Conservation (phyloP, 2,329 filamentous ascomycete genomes). For the Neobulgaria alba region DNA sequence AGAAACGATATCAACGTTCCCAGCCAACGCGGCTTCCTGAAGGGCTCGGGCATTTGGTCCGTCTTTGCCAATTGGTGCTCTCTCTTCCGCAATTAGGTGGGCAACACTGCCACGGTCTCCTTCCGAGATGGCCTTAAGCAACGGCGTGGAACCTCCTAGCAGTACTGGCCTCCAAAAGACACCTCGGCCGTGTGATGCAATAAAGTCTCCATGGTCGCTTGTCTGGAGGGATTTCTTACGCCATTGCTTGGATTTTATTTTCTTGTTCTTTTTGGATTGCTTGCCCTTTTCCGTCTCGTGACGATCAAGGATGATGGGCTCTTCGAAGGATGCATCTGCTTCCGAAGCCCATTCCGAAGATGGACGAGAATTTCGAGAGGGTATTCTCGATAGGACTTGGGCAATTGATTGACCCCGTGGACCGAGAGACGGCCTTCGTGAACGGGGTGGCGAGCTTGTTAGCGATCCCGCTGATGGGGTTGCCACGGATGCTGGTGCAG, state of each 20-base stretch:
- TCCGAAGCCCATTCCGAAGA: neutral
- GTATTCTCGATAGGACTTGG: neutral
- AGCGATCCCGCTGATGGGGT: too few species aligned
- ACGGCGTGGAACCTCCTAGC: neutral
- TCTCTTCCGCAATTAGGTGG: too few species aligned
- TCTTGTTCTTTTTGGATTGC: conserved; percentile 1
- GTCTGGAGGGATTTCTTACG: conserved; percentile 2
- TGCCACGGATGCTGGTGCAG: neutral
- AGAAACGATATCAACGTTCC: conserved; percentile 3
- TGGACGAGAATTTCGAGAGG: neutral
- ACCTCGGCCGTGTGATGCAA: neutral
- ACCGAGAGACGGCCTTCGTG: too few species aligned
- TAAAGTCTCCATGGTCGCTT: conserved; percentile 4
- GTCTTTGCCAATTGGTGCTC: too few species aligned
- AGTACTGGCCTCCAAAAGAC: neutral
- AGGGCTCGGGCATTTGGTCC: neutral
- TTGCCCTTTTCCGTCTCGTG: neutral
- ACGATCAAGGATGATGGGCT: neutral
- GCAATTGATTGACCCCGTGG: conserved; percentile 2
- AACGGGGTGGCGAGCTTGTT: too few species aligned
- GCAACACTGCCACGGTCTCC: too few species aligned
- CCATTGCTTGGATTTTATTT: conserved; percentile 5
- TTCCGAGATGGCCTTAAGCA: neutral
- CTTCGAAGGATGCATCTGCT: neutral
- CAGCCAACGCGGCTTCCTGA: conserved; percentile 1